phyloP scores from a whole-genome alignment of 2,329 filamentous ascomycete genomes.

The Cytospora paraplurivora region DNA sequence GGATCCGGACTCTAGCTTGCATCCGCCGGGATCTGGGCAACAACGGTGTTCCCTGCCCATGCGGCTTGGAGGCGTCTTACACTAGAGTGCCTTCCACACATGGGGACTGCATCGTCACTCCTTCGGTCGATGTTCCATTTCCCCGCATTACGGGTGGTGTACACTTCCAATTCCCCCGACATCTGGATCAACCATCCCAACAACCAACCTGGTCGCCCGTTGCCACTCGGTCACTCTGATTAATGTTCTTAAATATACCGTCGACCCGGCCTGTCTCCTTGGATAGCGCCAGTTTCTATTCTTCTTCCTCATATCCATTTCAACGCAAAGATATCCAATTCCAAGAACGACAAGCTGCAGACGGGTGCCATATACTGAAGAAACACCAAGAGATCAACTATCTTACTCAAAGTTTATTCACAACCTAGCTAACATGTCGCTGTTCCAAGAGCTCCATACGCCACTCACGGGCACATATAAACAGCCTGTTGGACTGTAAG shows the following conservation, averaged over 20 bases:
- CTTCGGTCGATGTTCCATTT: constrained; percentile 8
- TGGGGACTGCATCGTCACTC: constrained; percentile 13
- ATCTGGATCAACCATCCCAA: constrained; percentile 11
- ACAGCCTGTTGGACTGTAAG: constrained; percentile 65
- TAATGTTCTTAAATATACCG: constrained; percentile 9
- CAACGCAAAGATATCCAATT: constrained; percentile 14
- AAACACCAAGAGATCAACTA: neutral
- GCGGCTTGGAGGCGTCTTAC: neutral
- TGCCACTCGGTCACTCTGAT: neutral
- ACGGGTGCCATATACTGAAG: neutral
- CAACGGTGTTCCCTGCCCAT: neutral
- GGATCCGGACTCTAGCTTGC: constrained; percentile 26
- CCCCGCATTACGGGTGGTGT: constrained; percentile 21
- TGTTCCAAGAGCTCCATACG: constrained; percentile 63
- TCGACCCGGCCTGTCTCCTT: neutral
- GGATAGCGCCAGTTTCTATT: neutral
- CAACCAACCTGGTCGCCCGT: constrained; percentile 15
- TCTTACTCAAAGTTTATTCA: neutral
- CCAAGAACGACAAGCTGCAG: no score
- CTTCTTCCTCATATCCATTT: constrained; percentile 4
- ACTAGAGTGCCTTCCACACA: neutral
- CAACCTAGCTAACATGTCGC: constrained; percentile 35
- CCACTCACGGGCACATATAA: constrained; percentile 62
- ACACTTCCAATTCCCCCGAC: constrained; percentile 12
- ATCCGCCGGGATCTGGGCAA: neutral